Evolutionary conservation across 129 eudicot genomes (phyloP).

Genomic region (Helichrysum umbraculigerum): DNA sequence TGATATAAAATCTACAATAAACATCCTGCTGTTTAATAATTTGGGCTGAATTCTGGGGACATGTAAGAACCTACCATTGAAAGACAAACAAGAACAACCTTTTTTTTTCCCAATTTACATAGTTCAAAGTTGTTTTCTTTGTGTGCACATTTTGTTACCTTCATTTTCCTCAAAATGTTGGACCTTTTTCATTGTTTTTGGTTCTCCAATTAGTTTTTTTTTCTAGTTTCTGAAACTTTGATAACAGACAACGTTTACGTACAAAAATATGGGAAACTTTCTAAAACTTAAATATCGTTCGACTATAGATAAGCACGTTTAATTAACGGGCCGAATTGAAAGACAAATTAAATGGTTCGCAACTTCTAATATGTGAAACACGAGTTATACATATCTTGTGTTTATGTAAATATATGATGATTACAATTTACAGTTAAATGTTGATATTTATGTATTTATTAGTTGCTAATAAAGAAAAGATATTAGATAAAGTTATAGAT

Average conservation of each 20-base stretch:
- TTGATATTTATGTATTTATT: not conserved
- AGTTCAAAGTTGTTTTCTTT: slow-evolving; percentile 32
- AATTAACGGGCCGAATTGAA: too few species aligned
- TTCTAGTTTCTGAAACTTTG: not conserved
- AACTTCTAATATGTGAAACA: too few species aligned
- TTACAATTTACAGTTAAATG: too few species aligned
- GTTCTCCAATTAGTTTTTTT: not conserved
- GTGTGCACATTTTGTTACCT: slow-evolving; percentile 24
- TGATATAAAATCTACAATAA: slow-evolving; percentile 35
- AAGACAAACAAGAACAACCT: slow-evolving; percentile 30
- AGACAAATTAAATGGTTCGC: too few species aligned
- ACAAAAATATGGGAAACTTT: too few species aligned
- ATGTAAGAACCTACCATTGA: slow-evolving; percentile 35
- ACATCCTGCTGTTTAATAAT: slow-evolving; percentile 28
- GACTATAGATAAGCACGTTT: too few species aligned
- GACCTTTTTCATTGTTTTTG: not conserved
- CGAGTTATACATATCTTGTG: not conserved
- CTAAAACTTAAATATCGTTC: too few species aligned
- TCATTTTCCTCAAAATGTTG: not conserved
- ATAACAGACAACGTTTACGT: not conserved
- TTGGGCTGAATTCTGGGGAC: slow-evolving; percentile 33
- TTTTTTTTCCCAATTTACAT: slow-evolving; percentile 25
- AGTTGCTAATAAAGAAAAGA: too few species aligned
- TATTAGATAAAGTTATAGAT: not conserved
- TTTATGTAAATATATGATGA: not conserved